Conservation (phyloP, 768 basidiomycete species). For the Tricholoma sp. region DNA sequence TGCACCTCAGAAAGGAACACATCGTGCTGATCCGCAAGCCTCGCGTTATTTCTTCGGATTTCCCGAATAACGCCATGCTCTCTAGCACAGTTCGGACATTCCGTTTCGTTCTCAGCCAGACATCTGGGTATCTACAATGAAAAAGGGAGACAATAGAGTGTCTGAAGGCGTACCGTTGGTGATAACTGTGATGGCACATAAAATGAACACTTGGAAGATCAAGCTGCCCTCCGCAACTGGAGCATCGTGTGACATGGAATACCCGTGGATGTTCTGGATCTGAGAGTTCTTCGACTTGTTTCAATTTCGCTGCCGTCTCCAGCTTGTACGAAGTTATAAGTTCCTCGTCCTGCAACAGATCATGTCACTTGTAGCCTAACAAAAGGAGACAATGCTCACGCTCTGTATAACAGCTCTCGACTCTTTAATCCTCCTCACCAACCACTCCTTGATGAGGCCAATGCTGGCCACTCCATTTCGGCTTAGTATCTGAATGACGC, state of each 20-base stretch:
- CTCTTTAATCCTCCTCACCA: slow-evolving; percentile 72
- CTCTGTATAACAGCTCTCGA: slow-evolving; percentile 74
- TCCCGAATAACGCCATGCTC: slow-evolving; percentile 88
- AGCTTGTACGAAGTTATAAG: slow-evolving; percentile 83
- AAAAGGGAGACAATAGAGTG: background rate
- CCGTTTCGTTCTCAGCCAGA: slow-evolving; percentile 80
- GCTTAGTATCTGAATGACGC: slow-evolving; percentile 83
- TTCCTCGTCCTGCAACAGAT: slow-evolving; percentile 65
- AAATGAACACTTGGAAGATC: slow-evolving; percentile 94
- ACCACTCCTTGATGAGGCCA: slow-evolving; percentile 88
- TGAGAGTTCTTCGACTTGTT: slow-evolving; percentile 76
- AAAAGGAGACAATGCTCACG: slow-evolving; percentile 39
- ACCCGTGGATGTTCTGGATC: slow-evolving; percentile 77
- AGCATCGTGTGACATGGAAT: slow-evolving; percentile 93
- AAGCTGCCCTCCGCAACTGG: slow-evolving; percentile 82
- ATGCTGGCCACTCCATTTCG: slow-evolving; percentile 88
- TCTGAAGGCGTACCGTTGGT: slow-evolving; percentile 63
- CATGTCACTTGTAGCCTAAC: slow-evolving; percentile 1
- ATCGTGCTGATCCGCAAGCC: slow-evolving; percentile 78
- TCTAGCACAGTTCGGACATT: slow-evolving; percentile 86
- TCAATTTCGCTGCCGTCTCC: slow-evolving; percentile 77
- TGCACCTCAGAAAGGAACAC: slow-evolving; percentile 73
- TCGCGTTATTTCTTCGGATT: slow-evolving; percentile 81
- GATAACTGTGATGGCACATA: slow-evolving; percentile 98
- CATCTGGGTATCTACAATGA: slow-evolving; percentile 46